These are phyloP conservation scores for Cladobotryum mycophilum DNA, from an alignment of 2,329 filamentous ascomycete genomes.

Conservation along the genomic window DNA sequence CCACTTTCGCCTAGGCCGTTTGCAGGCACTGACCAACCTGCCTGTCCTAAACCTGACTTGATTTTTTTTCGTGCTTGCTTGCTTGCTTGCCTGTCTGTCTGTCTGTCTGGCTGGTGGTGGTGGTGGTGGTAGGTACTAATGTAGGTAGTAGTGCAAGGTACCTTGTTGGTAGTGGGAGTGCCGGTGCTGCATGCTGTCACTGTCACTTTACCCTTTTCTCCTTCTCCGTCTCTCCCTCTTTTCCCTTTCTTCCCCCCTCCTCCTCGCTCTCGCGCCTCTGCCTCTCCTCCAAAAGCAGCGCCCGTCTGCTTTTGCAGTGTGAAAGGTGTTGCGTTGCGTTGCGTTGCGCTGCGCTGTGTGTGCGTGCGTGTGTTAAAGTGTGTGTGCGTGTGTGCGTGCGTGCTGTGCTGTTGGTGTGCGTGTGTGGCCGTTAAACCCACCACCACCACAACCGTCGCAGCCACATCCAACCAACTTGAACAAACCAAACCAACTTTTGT, in stretches of 20 bases:
- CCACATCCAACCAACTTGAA: background rate
- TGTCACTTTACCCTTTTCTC: background rate
- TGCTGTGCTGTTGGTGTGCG: too few relatives aligned
- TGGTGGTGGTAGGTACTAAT: too few relatives aligned
- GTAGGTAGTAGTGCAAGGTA: too few relatives aligned
- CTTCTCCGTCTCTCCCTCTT: background rate
- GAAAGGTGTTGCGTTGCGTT: too few relatives aligned
- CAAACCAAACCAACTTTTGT: too few relatives aligned
- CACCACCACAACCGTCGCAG: constrained; percentile 6
- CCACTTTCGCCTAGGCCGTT: background rate
- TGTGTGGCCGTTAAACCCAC: background rate
- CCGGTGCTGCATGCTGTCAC: background rate
- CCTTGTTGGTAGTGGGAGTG: too few relatives aligned
- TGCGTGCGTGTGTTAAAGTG: too few relatives aligned
- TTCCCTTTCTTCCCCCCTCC: background rate
- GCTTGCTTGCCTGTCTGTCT: too few relatives aligned
- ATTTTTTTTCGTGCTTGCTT: background rate
- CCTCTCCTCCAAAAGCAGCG: background rate
- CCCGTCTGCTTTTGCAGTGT: too few relatives aligned
- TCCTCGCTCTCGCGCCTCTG: background rate
- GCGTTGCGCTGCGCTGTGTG: too few relatives aligned
- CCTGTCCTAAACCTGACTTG: background rate
- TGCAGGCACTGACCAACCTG: background rate
- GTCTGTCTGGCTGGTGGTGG: too few relatives aligned
- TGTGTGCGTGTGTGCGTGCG: too few relatives aligned